Evolutionary conservation across 169 alveolate genomes (phyloP), one percentile per base, ranked within the genome.

Genomic region (Sarcocystis neurona): DNA sequence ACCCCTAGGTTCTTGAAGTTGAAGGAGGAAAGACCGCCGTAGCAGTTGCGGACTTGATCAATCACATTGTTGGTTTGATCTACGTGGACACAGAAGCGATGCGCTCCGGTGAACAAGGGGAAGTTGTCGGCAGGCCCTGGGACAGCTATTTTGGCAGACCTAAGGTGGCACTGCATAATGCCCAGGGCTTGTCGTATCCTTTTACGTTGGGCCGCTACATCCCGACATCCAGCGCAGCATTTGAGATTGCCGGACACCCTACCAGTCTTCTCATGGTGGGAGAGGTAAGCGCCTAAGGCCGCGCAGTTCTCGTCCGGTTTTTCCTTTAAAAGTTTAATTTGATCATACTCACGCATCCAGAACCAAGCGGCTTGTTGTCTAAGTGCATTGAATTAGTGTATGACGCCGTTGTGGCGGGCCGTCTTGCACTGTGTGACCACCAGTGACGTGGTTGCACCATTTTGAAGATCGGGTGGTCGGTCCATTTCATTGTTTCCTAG

Each of bases 131-230:
- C 27, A 58, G 79, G 58, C 88, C 82, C 46, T 87, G 91, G 91
- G 78, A 87, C 27, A 70, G 88, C 44, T 44, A 75, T 8, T 87
- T 78, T 63, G 91, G 91, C 30, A 66, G 37, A 27, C 91, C 82
- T 58, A 87, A 87, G 88, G 47, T 84, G 10, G 87, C 70, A 8
- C 82, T 72, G 75, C 66, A 66, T 37, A 77, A 53, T 30, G 63
- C 79, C 30, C 78, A 87, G 72, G 91, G 91, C 12, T 85, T 87
- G 32, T 75, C 68, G 15, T 74, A 85, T 46, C 91, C 91, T 15
- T 87, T 87, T 34, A 68, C 88, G 8, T 68, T 87, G 63, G 70
- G 78, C 32, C 72, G 60, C 70, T 87, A 75, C 50, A 41, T 41
- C 84, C 77, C 88, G 46, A 23, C 82, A 78, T 58, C 50, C 86